Conservation (phyloP, 495 filamentous ascomycete species). For the Aspergillus cristatus region DNA sequence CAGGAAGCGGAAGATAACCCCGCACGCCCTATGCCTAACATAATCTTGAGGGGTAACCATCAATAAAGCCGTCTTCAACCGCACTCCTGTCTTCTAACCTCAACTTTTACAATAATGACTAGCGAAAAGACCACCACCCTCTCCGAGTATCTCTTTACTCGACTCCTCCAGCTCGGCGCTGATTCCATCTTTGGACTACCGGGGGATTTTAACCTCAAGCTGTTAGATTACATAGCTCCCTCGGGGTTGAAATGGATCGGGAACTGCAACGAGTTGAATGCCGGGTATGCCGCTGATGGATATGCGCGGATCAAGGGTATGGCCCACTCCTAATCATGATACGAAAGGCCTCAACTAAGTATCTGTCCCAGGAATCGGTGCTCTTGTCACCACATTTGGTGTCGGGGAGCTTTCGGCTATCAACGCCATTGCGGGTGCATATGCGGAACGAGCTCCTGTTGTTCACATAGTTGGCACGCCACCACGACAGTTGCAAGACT, state of each 20-base stretch:
- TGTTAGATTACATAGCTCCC: constrained; percentile 56
- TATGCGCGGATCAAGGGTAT: constrained; percentile 68
- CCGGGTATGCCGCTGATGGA: constrained; percentile 72
- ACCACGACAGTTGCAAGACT: constrained; percentile 12
- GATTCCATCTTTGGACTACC: constrained; percentile 57
- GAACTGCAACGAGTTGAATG: constrained; percentile 71
- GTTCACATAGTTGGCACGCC: constrained; percentile 68
- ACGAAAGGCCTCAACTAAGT: no score
- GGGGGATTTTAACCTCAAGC: constrained; percentile 64
- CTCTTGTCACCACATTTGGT: constrained; percentile 68
- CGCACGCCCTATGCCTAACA: no score
- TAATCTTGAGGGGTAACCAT: no score
- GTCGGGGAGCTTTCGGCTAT: constrained; percentile 70
- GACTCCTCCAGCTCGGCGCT: constrained; percentile 59
- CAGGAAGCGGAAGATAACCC: no score
- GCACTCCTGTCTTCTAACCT: no score
- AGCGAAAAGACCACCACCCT: constrained; percentile 13
- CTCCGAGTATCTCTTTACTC: constrained; percentile 55
- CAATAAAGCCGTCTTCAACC: no score
- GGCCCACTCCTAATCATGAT: background rate
- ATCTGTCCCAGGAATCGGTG: constrained; percentile 20
- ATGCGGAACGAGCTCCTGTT: constrained; percentile 65
- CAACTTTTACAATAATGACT: constrained; percentile 1
- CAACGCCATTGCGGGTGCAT: constrained; percentile 62
- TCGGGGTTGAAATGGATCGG: constrained; percentile 62